Evolutionary conservation across 225 moss, liverwort and hornwort genomes (phyloP), one percentile per base, ranked within the genome.

Genomic region (Takakia lepidozioides): DNA sequence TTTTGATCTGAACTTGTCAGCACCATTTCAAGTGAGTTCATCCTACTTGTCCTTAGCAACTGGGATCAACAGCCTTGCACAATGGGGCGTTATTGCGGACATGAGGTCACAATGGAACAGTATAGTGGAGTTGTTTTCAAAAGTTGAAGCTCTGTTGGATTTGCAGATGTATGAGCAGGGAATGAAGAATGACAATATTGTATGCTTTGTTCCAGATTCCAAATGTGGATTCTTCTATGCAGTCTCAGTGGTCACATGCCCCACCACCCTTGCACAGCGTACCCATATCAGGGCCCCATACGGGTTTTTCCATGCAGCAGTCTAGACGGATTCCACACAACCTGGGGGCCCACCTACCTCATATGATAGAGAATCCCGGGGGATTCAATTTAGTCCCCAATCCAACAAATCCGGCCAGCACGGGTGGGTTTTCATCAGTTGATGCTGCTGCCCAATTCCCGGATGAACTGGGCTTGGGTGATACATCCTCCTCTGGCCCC

Each of bases 361-460:
- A n/a, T n/a, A 55, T 70, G 43, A 75, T 98, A 84, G 90, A 87
- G 42, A 83, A 71, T 37, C 71, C 84, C 47, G 83, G 77, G 69
- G 87, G 80, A 40, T 91, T 87, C 53, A 83, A 67, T 71, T 46
- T 87, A 27, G 82, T 81, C 52, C 70, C 82, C 55, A 72, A 70
- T 52, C n/a, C n/a, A n/a, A 61, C 76, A 9, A 81, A 73, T 36
- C 68, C 77, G 58, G 73, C 70, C 44, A 87, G 78, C 54, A 72
- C 76, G 60, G 85, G 85, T 47, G 62, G 73, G 43, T 98, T 80
- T 20, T 64, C 75, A 35, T 85, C 90, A 19, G 69, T 78, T 57
- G 95, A 98, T 76, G 84, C 95, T 14, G 90, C 95, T 60, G 87
- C 95, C 43, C 91, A 90, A 65, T 98, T 98, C 61, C 95, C 95